Base-by-base conservation (phyloP, 306 rosid genomes). In the Vigna radiata region DNA sequence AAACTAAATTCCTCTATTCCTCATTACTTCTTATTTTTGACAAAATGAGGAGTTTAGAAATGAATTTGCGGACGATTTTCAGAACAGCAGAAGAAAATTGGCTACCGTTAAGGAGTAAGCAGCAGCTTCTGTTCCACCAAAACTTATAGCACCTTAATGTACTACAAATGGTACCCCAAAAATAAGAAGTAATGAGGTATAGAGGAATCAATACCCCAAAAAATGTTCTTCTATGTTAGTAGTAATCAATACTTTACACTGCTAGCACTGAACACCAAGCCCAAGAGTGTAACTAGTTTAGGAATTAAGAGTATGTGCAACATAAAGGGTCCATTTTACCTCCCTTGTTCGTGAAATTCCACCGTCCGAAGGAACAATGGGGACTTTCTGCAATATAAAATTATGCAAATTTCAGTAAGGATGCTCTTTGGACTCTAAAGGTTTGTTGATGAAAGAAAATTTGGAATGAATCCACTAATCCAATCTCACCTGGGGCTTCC, bases 401-500 rank as follows among this genome's bases (percentile, higher is more conserved):
- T 52, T 62, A 37, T 65, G 15, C 70, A 66, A 62, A 74, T 62
- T 58, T 83, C 55, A 50, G 41, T 14, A 31, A 78, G 65, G 9
- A 19, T 41, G 11, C 10, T 11, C 50, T 10, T 9, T 17, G 52
- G 59, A 64, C 44, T 65, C 48, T 41, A 49, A 58, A 70, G 52
- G 44, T 61, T 81, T 46, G 6, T 43, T 39, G 31, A 74, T 68
- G 68, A 77, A 77, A 69, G 13, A 37, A 50, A 55, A 70, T 60
- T 52, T n/a, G 47, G 27, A 76, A 65, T 53, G 59, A 33, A 71
- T 73, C 54, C 55, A 60, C 4, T 41, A 31, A 29, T 75, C 75
- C 18, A 29, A 73, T 70, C 86, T 70, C 43, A 92, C 97, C 97
- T 89, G 97, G 60, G 99, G 99, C 78, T 95, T 92, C 99, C 99